Evolutionary conservation across 1,139 yeast species (phyloP), one percentile per base, ranked within the genome.

Genomic region (Suhomyces anneliseae): DNA sequence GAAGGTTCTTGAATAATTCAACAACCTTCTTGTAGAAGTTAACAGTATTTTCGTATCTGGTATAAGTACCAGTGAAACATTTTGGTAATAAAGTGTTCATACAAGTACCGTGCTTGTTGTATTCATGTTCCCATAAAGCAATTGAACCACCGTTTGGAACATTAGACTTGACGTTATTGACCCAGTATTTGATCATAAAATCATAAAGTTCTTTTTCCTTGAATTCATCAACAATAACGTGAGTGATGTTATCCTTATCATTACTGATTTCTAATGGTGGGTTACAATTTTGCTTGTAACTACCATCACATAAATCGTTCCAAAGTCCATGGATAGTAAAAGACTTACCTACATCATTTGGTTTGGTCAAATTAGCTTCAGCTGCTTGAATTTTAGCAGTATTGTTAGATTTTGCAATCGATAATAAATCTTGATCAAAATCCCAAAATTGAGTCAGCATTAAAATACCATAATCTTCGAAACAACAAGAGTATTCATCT

Each of bases 31-130:
- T 64, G 56, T 58, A 72, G 54, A 58, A 72, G 42, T 63, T 58
- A 35, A 70, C 69, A 11, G 70, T 63, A 43, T 70, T 67, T 53
- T 70, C 71, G 51, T 56, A 62, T 36, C 60, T 52, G 39, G 54
- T 55, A 57, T 70, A 72, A n/a, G 46, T 42, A 15, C 65, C 66
- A 8, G 61, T 59, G 56, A 71, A 72, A 55, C 78, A 73, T 24
- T 56, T 44, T 29, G 77, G 77, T 40, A 56, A 54, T 43, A 72
- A 59, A 8, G 77, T 71, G 52, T 69, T 69, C 70, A 72, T 69
- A 57, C 78, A 73, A n/a, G 78, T 72, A 38, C 70, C 78, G 52
- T 73, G 78, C 56, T 71, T 72, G 60, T 73, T 72, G 56, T 62
- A 73, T 55, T 73, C 77, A 53, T 72, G 78, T 44, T 62, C 62